phyloP scores from a whole-genome alignment of 192 early-diverging fungal species.

The Kickxella alabastrina region DNA sequence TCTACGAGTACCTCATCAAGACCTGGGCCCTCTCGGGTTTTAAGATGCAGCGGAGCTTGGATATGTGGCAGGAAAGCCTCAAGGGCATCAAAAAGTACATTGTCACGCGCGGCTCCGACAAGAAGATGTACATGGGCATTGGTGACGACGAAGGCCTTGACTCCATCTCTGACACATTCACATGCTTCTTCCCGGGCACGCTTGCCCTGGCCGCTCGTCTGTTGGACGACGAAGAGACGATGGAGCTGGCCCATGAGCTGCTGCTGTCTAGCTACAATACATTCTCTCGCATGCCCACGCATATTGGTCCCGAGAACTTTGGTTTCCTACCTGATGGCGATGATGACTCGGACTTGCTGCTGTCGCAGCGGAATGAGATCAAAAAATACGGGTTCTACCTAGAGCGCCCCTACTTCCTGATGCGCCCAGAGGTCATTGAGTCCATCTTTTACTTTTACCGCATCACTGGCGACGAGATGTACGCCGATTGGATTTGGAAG shows the following conservation, averaged over 20 bases:
- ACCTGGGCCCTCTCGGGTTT: slow-evolving; percentile 77
- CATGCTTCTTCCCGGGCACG: slow-evolving; percentile 49
- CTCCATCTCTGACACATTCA: slow-evolving; percentile 50
- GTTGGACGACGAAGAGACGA: slow-evolving; percentile 32
- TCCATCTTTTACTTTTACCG: slow-evolving; percentile 82
- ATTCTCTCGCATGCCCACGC: slow-evolving; percentile 43
- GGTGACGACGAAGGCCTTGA: slow-evolving; percentile 48
- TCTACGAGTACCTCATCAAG: slow-evolving; percentile 95
- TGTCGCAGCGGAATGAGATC: slow-evolving; percentile 31
- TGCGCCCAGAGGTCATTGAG: slow-evolving; percentile 90
- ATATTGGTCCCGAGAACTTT: slow-evolving; percentile 51
- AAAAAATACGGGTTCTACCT: slow-evolving; percentile 49
- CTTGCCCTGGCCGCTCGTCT: slow-evolving; percentile 47
- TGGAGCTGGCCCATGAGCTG: slow-evolving; percentile 37
- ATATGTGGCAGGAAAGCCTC: slow-evolving; percentile 49
- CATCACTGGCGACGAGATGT: slow-evolving; percentile 82
- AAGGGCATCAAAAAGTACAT: slow-evolving; percentile 44
- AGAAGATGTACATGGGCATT: slow-evolving; percentile 49
- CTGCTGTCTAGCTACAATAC: slow-evolving; percentile 42
- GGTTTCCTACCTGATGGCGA: slow-evolving; percentile 44
- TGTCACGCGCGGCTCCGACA: slow-evolving; percentile 40
- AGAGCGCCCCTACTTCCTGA: slow-evolving; percentile 56
- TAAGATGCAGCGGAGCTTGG: slow-evolving; percentile 41
- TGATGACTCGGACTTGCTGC: slow-evolving; percentile 30
- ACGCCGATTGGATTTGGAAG: slow-evolving; percentile 75